Conservation (phyloP, 345 rosid species). For the Eucalyptus guilfoylei region DNA sequence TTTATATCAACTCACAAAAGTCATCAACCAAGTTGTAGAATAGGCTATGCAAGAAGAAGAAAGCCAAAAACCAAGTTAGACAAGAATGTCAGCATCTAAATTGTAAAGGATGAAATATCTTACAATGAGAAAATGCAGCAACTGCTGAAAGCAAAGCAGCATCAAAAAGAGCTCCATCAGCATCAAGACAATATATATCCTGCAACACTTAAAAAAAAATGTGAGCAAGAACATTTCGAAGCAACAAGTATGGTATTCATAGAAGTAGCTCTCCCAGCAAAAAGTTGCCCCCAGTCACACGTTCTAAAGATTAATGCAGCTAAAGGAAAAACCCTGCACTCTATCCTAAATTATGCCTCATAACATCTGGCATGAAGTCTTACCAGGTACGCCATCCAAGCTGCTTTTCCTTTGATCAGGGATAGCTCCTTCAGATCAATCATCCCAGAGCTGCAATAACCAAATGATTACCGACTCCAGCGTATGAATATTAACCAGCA, state of each 20-base stretch:
- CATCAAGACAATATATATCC: constrained; percentile 93
- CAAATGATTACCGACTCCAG: not conserved
- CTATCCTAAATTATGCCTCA: not conserved
- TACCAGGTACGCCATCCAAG: constrained; percentile 96
- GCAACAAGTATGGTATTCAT: not conserved
- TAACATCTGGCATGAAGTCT: not conserved
- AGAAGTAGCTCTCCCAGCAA: not conserved
- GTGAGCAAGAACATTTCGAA: not conserved
- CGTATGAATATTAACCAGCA: not conserved
- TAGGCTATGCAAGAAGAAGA: not conserved
- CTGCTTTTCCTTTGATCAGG: constrained; percentile 82
- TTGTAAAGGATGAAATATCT: constrained; percentile 3
- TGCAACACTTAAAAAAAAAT: constrained; percentile 2
- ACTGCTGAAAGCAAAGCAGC: constrained; percentile 85
- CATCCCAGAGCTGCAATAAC: constrained; percentile 22
- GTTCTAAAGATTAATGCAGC: not conserved
- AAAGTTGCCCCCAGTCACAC: not conserved
- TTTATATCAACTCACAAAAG: not conserved
- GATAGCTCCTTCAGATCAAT: constrained; percentile 27
- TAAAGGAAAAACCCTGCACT: not conserved
- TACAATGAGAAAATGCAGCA: constrained; percentile 75
- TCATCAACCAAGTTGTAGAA: not conserved
- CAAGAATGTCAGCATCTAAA: not conserved
- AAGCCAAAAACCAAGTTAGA: not conserved
- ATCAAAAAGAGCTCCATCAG: constrained; percentile 92